Conservation (phyloP, 2,329 filamentous ascomycete genomes). For the Endothia cerciana region DNA sequence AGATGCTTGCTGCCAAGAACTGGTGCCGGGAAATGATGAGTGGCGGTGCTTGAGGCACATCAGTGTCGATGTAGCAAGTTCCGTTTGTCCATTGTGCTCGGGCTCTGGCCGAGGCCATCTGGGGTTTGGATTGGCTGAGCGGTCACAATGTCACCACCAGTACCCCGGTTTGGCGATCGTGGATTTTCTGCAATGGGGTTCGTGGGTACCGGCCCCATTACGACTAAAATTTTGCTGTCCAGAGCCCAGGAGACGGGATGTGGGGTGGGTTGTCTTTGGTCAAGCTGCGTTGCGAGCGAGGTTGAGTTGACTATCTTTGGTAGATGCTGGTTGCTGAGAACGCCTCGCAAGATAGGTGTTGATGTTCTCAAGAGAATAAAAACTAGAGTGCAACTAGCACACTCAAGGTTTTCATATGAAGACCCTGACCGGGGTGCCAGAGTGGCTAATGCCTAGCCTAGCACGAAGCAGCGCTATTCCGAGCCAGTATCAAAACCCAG, state of each 20-base stretch:
- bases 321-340: neutral
- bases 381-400: neutral
- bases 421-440: neutral
- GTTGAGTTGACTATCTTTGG: neutral
- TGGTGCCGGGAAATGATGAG: neutral
- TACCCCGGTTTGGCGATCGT: constrained; percentile 10
- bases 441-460: neutral
- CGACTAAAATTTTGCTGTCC: neutral
- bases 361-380: neutral
- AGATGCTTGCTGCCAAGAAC: constrained; percentile 5
- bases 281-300: neutral
- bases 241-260: constrained; percentile 1
- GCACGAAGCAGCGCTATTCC: neutral
- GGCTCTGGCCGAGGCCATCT: constrained; percentile 21
- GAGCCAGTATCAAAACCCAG: neutral
- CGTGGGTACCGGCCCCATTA: constrained; percentile 6
- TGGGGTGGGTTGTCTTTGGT: neutral
- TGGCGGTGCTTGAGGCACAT: constrained; percentile 2
- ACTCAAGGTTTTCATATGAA: neutral
- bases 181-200: constrained; percentile 11
- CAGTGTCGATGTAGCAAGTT: constrained; percentile 16
- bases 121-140: neutral
- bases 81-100: constrained; percentile 15
- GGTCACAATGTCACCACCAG: neutral
- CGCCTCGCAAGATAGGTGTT: neutral